Base-by-base conservation (phyloP, 2,329 filamentous ascomycete genomes). In the Rachicladosporium sp. region DNA sequence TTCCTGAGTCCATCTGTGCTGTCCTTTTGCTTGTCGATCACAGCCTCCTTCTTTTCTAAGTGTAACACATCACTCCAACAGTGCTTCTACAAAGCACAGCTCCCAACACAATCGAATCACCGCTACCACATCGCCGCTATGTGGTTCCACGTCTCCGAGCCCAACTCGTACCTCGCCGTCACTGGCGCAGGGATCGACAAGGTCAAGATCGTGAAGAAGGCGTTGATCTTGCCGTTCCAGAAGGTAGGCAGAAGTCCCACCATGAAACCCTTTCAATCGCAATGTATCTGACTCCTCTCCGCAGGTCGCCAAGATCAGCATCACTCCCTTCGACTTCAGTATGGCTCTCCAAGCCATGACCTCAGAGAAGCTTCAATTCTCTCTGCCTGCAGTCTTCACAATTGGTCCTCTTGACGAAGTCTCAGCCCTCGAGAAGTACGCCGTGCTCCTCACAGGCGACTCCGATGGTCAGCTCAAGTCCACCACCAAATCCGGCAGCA, bases 291-390 rank as follows among this genome's bases (percentile, higher is more conserved):
- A 19, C 15, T 19, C 15, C 15, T 19, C 15, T 19, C 15, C 15
- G 15, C 15, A 19, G 15, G 15, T 56, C 15, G 51, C 48, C 13
- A 57, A 55, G 44, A 48, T 57, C 39, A 47, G 48, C 33, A 55
- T 56, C 49, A 55, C 55, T 6, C 81, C 82, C 0, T 83, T 84
- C 55, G 85, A 93, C 62, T 89, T 91, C 61, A 76, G 74, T 43
- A 83, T 93, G 71, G 78, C 78, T 41, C 67, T 93, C 2, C 82
- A 88, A 56, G 85, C 85, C 41, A 93, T 93, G 85, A 93, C 85
- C 11, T 76, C 80, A 51, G 86, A 93, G 65, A 93, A 93, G 60
- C 71, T 91, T 3, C 82, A 88, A 47, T 88, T 91, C 57, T 70
- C 78, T 4, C 72, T 91, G 0, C 85, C 84, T 2, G 83, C 86